These are phyloP conservation scores for Durio zibethinus DNA, from an alignment of 345 rosid genomes.

Conservation along the genomic window DNA sequence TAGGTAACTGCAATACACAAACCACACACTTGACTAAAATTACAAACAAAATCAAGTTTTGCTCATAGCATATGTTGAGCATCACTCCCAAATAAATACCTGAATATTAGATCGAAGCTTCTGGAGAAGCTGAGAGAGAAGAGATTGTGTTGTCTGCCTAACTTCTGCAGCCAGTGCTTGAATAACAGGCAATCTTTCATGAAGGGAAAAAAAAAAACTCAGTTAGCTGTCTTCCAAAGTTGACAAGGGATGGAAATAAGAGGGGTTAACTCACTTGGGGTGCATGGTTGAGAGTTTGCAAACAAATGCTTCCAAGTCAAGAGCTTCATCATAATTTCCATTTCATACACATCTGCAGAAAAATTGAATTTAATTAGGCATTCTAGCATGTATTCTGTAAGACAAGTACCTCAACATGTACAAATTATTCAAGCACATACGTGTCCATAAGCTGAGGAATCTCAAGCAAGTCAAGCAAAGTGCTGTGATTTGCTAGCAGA, in stretches of 20 bases:
- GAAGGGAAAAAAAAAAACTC: constrained; percentile 12
- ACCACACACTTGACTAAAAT: constrained; percentile 10
- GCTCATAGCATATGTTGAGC: background rate
- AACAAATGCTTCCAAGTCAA: constrained; percentile 91
- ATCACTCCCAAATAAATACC: constrained; percentile 39
- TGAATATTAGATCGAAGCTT: constrained; percentile 91
- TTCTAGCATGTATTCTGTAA: background rate
- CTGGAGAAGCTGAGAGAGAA: constrained; percentile 87
- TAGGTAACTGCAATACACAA: constrained; percentile 65
- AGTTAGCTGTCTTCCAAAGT: constrained; percentile 21
- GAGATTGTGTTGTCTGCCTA: constrained; percentile 90
- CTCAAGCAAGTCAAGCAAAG: constrained; percentile 96
- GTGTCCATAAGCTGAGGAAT: constrained; percentile 99
- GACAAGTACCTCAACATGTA: background rate
- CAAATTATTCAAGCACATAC: constrained; percentile 42
- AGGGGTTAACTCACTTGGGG: constrained; percentile 71
- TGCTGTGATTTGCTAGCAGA: constrained; percentile 78
- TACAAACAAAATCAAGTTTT: constrained; percentile 7
- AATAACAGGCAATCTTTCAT: constrained; percentile 72
- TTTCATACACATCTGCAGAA: constrained; percentile 83
- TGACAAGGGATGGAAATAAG: constrained; percentile 19
- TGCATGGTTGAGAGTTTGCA: constrained; percentile 91
- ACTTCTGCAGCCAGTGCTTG: constrained; percentile 90
- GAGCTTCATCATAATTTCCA: constrained; percentile 97
- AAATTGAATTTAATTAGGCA: constrained; percentile 16